Evolutionary conservation across 2,329 filamentous ascomycete genomes (phyloP), one percentile per base, ranked within the genome.

Genomic region (Parastagonospora avenae): DNA sequence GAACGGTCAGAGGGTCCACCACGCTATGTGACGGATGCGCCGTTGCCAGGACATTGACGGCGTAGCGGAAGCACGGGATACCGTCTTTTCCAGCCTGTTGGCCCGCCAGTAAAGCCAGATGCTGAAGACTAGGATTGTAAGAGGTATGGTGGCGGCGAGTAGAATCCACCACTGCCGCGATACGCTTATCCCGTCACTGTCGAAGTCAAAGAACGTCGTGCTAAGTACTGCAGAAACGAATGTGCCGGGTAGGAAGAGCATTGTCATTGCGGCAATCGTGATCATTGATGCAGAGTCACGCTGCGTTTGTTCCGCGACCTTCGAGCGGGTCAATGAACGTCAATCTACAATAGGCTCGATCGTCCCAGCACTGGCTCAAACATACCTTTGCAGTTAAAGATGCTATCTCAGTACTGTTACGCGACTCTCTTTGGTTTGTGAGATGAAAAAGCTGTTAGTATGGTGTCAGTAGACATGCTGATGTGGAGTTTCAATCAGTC

Each of bases 201-300:
- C 55, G 19, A 48, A 57, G 16, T 63, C 53, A 35, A 63, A 63
- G 36, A 60, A 59, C 2, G 53, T 54, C 8, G 57, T 63, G 44
- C 55, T 63, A 9, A 60, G 48, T 4, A 60, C 42, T 14, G 57
- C 47, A 5, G 48, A 59, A 15, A 64, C 46, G 45, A 67, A 66
- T 5, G 62, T 63, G 8, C 62, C 58, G 4, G 61, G 62, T 0
- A 67, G 44, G 27, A 66, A 67, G 1, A 66, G 11, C 61, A 66
- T 62, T 0, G 64, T 67, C 1, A 67, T 54, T 2, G 61, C 59
- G 1, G 64, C 64, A 24, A 64, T 59, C 1, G 62, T 67, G 42
- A 64, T 67, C 64, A 66, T 67, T 1, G 64, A 64, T 2, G 61
- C 55, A 0, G 64, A 66, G 42, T 67, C 64, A 8, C 59, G 59